A percentile compares a stretch with the other conserved stretches of the same genome.
phyloP scores from a whole-genome alignment of 2,329 filamentous ascomycete species.

The Hortaea werneckii region DNA sequence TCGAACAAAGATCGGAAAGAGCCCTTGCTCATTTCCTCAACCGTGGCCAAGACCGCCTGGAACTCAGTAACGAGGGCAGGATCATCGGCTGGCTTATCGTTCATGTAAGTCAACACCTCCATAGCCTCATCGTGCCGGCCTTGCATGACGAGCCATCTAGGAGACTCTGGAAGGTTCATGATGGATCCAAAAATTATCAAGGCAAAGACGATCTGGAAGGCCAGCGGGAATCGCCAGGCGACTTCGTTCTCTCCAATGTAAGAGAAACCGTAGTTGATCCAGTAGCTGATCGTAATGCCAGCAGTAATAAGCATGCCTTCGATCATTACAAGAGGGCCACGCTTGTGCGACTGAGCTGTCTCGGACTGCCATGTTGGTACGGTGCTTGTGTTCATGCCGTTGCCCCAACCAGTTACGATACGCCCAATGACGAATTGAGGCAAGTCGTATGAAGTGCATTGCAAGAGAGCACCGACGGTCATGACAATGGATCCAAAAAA shows the following conservation, averaged over 20 bases:
- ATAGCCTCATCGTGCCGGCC: conserved; percentile 44
- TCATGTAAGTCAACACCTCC: conserved; percentile 37
- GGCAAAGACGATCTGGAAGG: conserved; percentile 48
- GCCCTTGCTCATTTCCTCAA: conserved; percentile 33
- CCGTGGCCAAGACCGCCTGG: conserved; percentile 43
- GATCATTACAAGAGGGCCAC: conserved; percentile 44
- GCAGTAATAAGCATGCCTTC: conserved; percentile 39
- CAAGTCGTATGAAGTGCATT: conserved; percentile 35
- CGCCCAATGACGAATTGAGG: conserved; percentile 42
- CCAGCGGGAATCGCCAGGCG: conserved; percentile 30
- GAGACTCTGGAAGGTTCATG: conserved; percentile 45
- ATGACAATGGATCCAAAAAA: conserved; percentile 41
- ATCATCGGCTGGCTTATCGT: conserved; percentile 37
- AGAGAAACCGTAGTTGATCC: conserved; percentile 39
- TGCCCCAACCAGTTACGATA: conserved; percentile 44
- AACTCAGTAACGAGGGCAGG: conserved; percentile 38
- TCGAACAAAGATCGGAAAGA: conserved; percentile 21
- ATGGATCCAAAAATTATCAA: conserved; percentile 41
- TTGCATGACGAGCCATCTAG: conserved; percentile 49
- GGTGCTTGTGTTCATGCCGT: conserved; percentile 43
- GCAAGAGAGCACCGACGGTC: conserved; percentile 40
- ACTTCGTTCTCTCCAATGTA: conserved; percentile 32
- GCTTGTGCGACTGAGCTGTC: conserved; percentile 41
- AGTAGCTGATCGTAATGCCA: conserved; percentile 31
- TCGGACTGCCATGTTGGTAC: conserved; percentile 45